Base-by-base conservation (phyloP, 768 basidiomycete genomes). In the Lentinula raphanica region DNA sequence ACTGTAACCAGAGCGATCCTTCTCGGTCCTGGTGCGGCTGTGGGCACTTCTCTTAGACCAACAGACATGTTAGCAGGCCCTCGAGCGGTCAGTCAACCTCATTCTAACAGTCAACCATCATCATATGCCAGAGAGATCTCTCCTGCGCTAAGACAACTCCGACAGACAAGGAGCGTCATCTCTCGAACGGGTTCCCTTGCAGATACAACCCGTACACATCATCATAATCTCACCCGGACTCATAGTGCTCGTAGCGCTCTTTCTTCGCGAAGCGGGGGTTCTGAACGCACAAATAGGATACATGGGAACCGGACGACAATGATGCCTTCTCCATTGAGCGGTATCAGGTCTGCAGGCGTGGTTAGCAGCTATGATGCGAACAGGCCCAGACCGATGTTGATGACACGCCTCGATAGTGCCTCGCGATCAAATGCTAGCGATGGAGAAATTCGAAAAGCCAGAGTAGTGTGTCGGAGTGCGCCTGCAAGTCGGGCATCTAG, bases 1-100 rank as follows among this genome's bases (percentile, higher is more conserved):
- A 80, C 76, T 1, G 85, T 90, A n/a, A 78, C 86, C 8, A 82
- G 78, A 56, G 86, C 86, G 0, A 75, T 90, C 8, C 71, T 85
- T n/a, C 77, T 78, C 45, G 81, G 82, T 19, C 79, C 80, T 4
- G 77, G 81, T 21, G 76, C 79, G 27, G 17, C 49, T 59, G 3
- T 44, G 38, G 44, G 25, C 39, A 9, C 54, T 29, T 54, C 44
- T 36, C 48, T 19, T 44, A 45, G 32, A 58, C 54, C 15, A 48
- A 42, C 29, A 29, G 8, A 49, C 45, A 32, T 76, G 35, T 69
- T 74, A 6, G 54, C 71, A 1, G 72, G 73, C 2, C 71, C 77
- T 31, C 78, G 76, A 56, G 76, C 77, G 3, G 51, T 79, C 1
- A 77, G 76, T 1, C 76, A 79, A 54, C 53, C 53, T 13, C 27